Percentiles rank a stretch among this genome's conserved stretches.
Conservation (phyloP, 495 filamentous ascomycete species). For the Podospora pseudocomata region DNA sequence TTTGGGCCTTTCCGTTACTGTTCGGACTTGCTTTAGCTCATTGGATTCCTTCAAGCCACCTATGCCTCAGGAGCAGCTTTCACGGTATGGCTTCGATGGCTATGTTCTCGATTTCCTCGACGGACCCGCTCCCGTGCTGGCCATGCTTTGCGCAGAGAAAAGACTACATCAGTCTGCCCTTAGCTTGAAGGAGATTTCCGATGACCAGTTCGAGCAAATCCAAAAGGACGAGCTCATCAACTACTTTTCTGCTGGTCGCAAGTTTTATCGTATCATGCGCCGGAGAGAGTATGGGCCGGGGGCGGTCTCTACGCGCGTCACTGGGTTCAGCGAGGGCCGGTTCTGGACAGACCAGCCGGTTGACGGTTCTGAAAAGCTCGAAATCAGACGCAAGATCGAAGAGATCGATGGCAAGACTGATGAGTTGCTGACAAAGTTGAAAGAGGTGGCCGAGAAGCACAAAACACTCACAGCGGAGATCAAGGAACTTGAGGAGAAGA, state of each 20-base stretch:
- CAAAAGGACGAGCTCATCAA: slow-evolving; percentile 44
- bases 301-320: slow-evolving; percentile 62
- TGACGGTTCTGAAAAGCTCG: slow-evolving; percentile 56
- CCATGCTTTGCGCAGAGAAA: slow-evolving; percentile 74
- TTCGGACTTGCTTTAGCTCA: slow-evolving; percentile 53
- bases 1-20: slow-evolving; percentile 60
- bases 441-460: slow-evolving; percentile 25
- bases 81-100: slow-evolving; percentile 65
- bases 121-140: slow-evolving; percentile 79
- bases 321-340: slow-evolving; percentile 49
- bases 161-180: slow-evolving; percentile 65
- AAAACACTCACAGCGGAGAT: slow-evolving; percentile 3
- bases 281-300: slow-evolving; percentile 70
- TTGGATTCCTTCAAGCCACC: slow-evolving; percentile 52
- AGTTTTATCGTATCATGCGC: slow-evolving; percentile 55
- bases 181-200: slow-evolving; percentile 55
- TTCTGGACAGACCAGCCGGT: slow-evolving; percentile 78
- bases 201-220: slow-evolving; percentile 60
- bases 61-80: slow-evolving; percentile 53
- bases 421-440: slow-evolving; percentile 39
- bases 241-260: slow-evolving; percentile 61
- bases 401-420: slow-evolving; percentile 32
- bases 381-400: slow-evolving; percentile 37
- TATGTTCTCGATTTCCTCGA: slow-evolving; percentile 73
- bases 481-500: slow-evolving; percentile 17